A percentile compares a stretch with the other conserved stretches of the same genome.
Evolutionary conservation across 352 stramenopile genomes (phyloP).

Genomic region (Pythium oligandrum): DNA sequence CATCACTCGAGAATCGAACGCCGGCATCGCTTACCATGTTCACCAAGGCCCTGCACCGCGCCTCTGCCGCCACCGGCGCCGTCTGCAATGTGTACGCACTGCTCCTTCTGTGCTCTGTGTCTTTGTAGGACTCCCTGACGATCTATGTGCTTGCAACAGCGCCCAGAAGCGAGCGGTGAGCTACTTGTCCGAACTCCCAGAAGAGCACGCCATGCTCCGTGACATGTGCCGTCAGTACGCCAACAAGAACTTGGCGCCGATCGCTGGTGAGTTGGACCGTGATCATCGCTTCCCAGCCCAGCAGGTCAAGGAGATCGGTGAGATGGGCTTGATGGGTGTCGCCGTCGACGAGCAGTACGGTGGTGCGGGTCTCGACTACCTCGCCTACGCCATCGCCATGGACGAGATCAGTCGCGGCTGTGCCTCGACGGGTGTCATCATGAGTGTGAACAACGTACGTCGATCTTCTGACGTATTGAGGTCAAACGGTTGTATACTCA

Average conservation of each 20-base stretch:
- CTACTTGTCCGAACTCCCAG: conserved; percentile 75
- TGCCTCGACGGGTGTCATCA: conserved; percentile 94
- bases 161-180: conserved; percentile 39
- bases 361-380: conserved; percentile 92
- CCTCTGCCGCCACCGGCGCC: conserved; percentile 3
- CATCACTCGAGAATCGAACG: too few relatives aligned
- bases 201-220: conserved; percentile 96
- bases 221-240: conserved; percentile 96
- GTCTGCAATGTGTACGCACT: conserved; percentile 23
- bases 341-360: conserved; percentile 86
- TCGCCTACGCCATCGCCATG: conserved; percentile 97
- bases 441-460: conserved; percentile 91
- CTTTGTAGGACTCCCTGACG: neutral
- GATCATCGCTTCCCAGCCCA: conserved; percentile 82
- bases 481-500: conserved; percentile 9
- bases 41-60: conserved; percentile 28
- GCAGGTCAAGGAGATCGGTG: conserved; percentile 82
- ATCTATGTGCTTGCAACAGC: neutral
- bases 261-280: conserved; percentile 88
- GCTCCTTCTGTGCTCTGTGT: conserved; percentile 9
- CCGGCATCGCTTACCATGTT: conserved; percentile 21
- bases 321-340: conserved; percentile 96
- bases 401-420: conserved; percentile 97
- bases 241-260: conserved; percentile 90
- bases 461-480: neutral